Evolutionary conservation across 345 rosid species (phyloP), one percentile per base, ranked within the genome.

Genomic region (Camelina neglecta): DNA sequence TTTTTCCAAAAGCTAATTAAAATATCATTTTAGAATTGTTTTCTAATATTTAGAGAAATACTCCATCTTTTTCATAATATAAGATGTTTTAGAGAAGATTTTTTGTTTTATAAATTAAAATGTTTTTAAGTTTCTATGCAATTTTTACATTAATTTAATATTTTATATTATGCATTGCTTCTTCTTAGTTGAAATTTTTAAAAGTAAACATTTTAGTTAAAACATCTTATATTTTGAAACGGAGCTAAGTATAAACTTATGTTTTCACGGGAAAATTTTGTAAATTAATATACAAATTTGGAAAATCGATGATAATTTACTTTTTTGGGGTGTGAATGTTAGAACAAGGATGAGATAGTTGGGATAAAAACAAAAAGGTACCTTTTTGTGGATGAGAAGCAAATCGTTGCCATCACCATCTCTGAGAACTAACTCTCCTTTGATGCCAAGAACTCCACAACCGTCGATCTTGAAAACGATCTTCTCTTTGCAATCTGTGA

Each of bases 371-470:
- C 6, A 53, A 35, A 16, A 10, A 18, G 4, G 2, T 80, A 88
- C 98, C 96, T 93, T 86, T 63, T 93, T 83, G 36, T 88, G 86
- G 72, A 93, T 85, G 58, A 90, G 90, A 59, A 93, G 87, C 83
- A 91, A 65, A 67, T 87, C 75, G 11, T 77, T 80, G 8, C 96
- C 94, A 65, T 83, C 65, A 38, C 67, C 81, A 35, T 86, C 92
- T 65, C 84, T 83, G 0, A 93, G 69, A 24, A 85, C 60, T 8
- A 93, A 70, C 81, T 91, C 84, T 5, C 90, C 96, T 67, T 61
- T 79, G 3, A 77, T 74, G 13, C 97, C 98, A 9, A 86, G 81
- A 73, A 88, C 86, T 15, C 89, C 94, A 12, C 98, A 94, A 3
- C 98, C 98, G 11, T 91, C 96, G 7, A 89, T 90, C 65, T 85